Percentiles rank a stretch among this genome's conserved stretches.
phyloP scores from a whole-genome alignment of 1,139 yeast genomes.

The Ashbya aceris region DNA sequence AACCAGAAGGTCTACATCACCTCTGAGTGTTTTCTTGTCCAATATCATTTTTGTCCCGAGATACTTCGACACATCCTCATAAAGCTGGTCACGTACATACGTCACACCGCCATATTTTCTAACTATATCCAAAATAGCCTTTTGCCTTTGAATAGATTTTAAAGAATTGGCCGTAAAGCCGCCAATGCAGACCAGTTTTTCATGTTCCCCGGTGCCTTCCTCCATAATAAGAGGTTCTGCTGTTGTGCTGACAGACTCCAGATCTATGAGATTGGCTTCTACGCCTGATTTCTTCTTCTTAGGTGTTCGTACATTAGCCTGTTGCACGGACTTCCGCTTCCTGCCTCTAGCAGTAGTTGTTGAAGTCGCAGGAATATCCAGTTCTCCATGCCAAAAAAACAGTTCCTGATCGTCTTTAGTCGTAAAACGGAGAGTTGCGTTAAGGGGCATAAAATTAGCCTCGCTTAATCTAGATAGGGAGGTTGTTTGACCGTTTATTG shows the following conservation, averaged over 20 bases:
- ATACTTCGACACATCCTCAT: conserved; percentile 23
- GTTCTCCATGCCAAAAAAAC: conserved; percentile 29
- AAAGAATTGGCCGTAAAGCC: conserved; percentile 29
- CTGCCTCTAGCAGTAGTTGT: conserved; percentile 18
- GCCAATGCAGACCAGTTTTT: conserved; percentile 16
- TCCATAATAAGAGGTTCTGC: background rate
- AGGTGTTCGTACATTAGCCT: background rate
- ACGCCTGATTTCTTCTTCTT: conserved; percentile 2
- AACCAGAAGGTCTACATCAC: conserved; percentile 24
- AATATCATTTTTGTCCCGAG: conserved; percentile 24
- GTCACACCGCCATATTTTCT: conserved; percentile 24
- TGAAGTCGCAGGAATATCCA: conserved; percentile 14
- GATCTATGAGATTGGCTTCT: background rate
- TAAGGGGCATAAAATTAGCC: conserved; percentile 18
- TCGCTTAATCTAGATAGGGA: conserved; percentile 14
- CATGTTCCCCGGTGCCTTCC: background rate
- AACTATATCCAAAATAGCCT: conserved; percentile 24
- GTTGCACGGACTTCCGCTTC: conserved; percentile 11
- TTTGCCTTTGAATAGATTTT: conserved; percentile 27
- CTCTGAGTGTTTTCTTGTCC: conserved; percentile 28
- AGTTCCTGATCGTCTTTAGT: conserved; percentile 14
- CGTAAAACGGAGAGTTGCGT: conserved; percentile 24
- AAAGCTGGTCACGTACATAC: conserved; percentile 23
- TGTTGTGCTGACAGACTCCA: background rate
- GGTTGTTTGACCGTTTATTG: conserved; percentile 8